phyloP scores from a whole-genome alignment of 2,329 filamentous ascomycete genomes.

The Penicillium capsulatum region DNA sequence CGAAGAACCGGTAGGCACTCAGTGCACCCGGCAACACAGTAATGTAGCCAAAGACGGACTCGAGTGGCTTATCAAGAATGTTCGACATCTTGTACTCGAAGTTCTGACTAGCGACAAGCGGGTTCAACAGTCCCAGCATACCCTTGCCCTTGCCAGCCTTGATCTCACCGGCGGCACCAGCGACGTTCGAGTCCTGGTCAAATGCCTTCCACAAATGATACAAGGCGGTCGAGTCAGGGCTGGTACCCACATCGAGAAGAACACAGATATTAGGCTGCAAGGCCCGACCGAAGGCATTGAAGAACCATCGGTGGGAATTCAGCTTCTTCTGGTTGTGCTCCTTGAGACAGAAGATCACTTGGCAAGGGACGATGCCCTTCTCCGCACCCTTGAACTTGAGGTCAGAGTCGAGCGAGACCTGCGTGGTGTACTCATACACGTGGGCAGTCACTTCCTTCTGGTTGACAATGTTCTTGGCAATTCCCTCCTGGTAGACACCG shows the following conservation, averaged over 20 bases:
- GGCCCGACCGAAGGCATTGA: constrained; percentile 92
- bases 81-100: constrained; percentile 99
- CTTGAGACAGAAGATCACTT: constrained; percentile 98
- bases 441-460: constrained; percentile 91
- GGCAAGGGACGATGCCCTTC: constrained; percentile 96
- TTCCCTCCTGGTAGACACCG: constrained; percentile 96
- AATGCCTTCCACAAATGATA: constrained; percentile 99
- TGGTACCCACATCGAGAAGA: constrained; percentile 90
- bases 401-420: constrained; percentile 91
- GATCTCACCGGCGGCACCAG: constrained; percentile 94
- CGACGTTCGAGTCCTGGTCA: constrained; percentile 94
- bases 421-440: constrained; percentile 98
- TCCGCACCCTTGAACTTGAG: constrained; percentile 99
- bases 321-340: constrained; percentile 97
- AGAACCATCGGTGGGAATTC: constrained; percentile 98
- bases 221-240: constrained; percentile 81
- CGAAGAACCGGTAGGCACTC: constrained; percentile 92
- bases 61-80: constrained; percentile 93
- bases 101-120: constrained; percentile 92
- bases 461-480: constrained; percentile 98
- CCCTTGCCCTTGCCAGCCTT: constrained; percentile 90
- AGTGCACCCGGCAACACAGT: constrained; percentile 93
- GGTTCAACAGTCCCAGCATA: constrained; percentile 81
- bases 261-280: constrained; percentile 97
- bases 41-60: constrained; percentile 97